These are phyloP conservation scores for Trichoderma asperellum DNA, from an alignment of 2,329 filamentous ascomycete species.

Conservation along the genomic window DNA sequence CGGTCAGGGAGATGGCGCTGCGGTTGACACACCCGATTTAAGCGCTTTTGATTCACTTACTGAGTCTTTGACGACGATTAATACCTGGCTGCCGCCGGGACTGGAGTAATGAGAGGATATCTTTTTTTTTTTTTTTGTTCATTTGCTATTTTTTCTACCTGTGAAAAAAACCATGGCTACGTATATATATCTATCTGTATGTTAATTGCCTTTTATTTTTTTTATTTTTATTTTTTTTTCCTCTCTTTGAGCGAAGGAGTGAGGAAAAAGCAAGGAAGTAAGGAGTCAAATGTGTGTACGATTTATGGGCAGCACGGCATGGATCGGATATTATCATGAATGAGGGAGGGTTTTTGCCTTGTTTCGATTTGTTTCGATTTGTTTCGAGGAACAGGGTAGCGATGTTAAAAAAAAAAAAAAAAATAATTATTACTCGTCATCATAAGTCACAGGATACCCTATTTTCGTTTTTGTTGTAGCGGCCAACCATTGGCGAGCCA, in stretches of 20 bases:
- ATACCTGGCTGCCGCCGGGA: slow-evolving; percentile 42
- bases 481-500: not conserved
- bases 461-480: not conserved
- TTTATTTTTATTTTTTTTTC: too few species aligned
- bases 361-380: not conserved
- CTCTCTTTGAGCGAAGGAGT: not conserved
- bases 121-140: not conserved
- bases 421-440: not conserved
- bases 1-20: slow-evolving; percentile 30
- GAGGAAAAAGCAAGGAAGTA: not conserved
- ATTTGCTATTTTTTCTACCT: not conserved
- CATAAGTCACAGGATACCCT: not conserved
- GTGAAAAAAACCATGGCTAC: not conserved
- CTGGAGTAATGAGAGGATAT: slow-evolving; percentile 38
- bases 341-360: not conserved
- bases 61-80: slow-evolving; percentile 36
- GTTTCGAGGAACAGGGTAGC: not conserved
- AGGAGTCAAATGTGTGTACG: not conserved
- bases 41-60: slow-evolving; percentile 41
- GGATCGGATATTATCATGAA: not conserved
- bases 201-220: too few species aligned
- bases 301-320: not conserved
- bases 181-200: not conserved
- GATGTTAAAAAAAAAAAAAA: not conserved
- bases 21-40: slow-evolving; percentile 33